phyloP scores from a whole-genome alignment of 768 basidiomycete species.

The Kwoniella bestiolae region DNA sequence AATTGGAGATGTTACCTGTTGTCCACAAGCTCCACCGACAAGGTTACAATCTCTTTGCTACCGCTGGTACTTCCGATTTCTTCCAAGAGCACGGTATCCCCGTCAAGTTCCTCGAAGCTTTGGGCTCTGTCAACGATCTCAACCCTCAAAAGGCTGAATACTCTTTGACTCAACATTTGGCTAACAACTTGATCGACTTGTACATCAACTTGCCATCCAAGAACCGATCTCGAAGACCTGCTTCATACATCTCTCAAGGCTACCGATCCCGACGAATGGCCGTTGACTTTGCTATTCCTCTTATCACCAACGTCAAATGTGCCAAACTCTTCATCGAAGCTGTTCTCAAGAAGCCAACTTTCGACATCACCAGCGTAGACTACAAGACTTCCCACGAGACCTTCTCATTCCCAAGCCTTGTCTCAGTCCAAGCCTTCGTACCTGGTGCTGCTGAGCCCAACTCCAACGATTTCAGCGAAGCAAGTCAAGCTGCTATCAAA shows the following conservation, averaged over 20 bases:
- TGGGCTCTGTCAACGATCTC: conserved; percentile 66
- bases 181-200: conserved; percentile 95
- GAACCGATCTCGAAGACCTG: conserved; percentile 94
- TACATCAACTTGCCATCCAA: conserved; percentile 99
- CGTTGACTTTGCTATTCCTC: conserved; percentile 94
- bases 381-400: conserved; percentile 92
- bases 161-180: conserved; percentile 90
- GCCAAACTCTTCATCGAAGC: conserved; percentile 96
- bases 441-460: conserved; percentile 67
- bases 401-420: conserved; percentile 84
- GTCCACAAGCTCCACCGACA: conserved; percentile 92
- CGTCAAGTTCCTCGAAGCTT: conserved; percentile 94
- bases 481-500: conserved; percentile 79
- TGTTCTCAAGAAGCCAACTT: conserved; percentile 69
- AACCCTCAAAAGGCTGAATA: conserved; percentile 94
- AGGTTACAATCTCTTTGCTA: conserved; percentile 96
- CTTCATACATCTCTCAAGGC: conserved; percentile 95
- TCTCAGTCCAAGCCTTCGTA: conserved; percentile 86
- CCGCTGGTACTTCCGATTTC: conserved; percentile 96
- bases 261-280: conserved; percentile 98
- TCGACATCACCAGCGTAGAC: conserved; percentile 88
- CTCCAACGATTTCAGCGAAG: conserved; percentile 68
- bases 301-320: conserved; percentile 98
- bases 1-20: conserved; percentile 90
- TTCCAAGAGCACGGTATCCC: conserved; percentile 92